These are phyloP conservation scores for Astrocystis sublimbata DNA, from an alignment of 495 filamentous ascomycete genomes.

Conservation along the genomic window DNA sequence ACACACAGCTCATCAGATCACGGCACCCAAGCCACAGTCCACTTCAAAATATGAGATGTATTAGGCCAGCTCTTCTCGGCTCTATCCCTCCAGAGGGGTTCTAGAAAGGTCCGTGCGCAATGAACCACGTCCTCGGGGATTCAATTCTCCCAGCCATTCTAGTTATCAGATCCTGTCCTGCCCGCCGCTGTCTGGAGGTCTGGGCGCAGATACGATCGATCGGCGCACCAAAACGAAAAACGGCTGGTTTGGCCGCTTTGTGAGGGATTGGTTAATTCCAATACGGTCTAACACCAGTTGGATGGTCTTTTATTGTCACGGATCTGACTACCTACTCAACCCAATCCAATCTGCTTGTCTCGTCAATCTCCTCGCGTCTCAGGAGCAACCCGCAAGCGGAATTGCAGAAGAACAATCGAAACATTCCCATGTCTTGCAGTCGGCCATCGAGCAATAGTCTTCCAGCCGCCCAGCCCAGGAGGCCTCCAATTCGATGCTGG, in stretches of 20 bases:
- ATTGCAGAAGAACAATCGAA: neutral
- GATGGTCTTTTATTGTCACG: slow-evolving; percentile 12
- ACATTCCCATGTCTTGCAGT: neutral
- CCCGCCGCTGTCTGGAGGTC: too few relatives aligned
- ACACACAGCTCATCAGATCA: neutral
- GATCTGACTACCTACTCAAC: too few relatives aligned
- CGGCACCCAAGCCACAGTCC: too few relatives aligned
- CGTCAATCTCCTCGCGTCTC: neutral
- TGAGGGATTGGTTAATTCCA: slow-evolving; percentile 16
- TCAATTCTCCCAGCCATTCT: neutral
- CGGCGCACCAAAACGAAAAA: neutral
- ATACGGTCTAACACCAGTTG: neutral
- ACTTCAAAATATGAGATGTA: too few relatives aligned
- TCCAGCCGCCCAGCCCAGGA: too few relatives aligned
- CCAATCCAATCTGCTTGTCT: neutral
- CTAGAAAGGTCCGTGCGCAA: neutral
- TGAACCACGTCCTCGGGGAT: neutral
- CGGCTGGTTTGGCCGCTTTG: neutral
- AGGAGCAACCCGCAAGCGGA: neutral
- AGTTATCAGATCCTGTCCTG: neutral
- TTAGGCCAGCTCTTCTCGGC: too few relatives aligned
- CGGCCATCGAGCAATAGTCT: too few relatives aligned
- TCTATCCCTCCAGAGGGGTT: neutral
- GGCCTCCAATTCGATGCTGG: neutral
- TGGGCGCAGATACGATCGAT: neutral